Evolutionary conservation across 371 early-diverging fungal genomes (phyloP).

Genomic region (Rhizomucor pusillus): DNA sequence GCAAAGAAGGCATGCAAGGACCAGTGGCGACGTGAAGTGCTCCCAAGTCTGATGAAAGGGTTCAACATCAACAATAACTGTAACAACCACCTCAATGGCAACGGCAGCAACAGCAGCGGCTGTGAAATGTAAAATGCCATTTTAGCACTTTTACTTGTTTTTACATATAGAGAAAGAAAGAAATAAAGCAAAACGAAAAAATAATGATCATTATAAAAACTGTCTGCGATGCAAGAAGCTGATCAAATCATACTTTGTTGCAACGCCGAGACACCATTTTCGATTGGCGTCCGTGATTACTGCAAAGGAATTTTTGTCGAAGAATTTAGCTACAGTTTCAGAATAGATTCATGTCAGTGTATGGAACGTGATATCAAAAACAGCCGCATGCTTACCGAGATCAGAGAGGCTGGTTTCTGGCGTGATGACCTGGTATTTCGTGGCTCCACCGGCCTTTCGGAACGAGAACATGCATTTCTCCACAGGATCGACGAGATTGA

Average conservation of each 20-base stretch:
- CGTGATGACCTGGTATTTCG: conserved; percentile 71
- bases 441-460: conserved; percentile 22
- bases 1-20: conserved; percentile 22
- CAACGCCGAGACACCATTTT: conserved; percentile 81
- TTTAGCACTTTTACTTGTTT: too few species aligned
- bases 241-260: conserved; percentile 79
- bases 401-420: conserved; percentile 80
- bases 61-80: too few species aligned
- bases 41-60: conserved; percentile 2
- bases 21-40: conserved; percentile 26
- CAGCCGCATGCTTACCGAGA: conserved; percentile 50
- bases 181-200: conserved; percentile 4
- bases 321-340: conserved; percentile 52
- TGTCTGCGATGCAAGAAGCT: conserved; percentile 60
- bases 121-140: too few species aligned
- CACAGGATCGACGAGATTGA: conserved; percentile 47
- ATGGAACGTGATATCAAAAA: not conserved
- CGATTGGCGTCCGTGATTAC: conserved; percentile 81
- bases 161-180: not conserved
- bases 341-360: not conserved
- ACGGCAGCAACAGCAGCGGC: too few species aligned
- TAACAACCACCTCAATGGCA: too few species aligned
- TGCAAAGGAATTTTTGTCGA: conserved; percentile 77
- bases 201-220: conserved; percentile 30
- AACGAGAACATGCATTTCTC: conserved; percentile 67